Conservation (phyloP, 805 yeast genomes). For the Schizosaccharomyces osmophilus region DNA sequence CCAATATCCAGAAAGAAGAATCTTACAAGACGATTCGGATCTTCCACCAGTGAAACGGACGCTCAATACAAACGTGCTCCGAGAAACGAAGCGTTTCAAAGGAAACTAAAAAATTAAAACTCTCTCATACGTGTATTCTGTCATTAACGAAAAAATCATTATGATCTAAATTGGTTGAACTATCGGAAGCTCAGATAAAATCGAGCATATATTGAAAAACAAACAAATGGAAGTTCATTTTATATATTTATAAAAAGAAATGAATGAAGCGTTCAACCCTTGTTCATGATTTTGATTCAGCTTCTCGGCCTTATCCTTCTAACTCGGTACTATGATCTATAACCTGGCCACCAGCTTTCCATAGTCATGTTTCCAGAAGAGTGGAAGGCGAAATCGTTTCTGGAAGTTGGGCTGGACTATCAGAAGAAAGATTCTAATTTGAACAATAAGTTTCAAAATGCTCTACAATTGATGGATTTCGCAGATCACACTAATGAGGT, state of each 20-base stretch:
- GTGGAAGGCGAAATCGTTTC: background rate
- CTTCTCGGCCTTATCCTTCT: background rate
- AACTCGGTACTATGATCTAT: background rate
- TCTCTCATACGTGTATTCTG: background rate
- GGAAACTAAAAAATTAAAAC: background rate
- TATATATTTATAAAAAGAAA: no score
- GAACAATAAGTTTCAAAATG: background rate
- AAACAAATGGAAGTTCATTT: no score
- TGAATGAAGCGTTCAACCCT: no score
- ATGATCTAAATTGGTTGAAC: no score
- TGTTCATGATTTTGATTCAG: no score
- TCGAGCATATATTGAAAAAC: no score
- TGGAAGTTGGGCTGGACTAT: background rate
- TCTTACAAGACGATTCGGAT: background rate
- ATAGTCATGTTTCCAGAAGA: background rate
- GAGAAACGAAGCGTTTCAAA: background rate
- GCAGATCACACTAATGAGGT: background rate
- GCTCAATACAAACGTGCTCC: background rate
- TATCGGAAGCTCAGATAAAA: no score
- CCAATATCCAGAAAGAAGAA: background rate
- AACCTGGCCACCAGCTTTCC: background rate
- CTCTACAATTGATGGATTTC: background rate
- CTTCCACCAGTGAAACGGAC: background rate
- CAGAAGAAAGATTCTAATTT: background rate
- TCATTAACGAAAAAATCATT: no score